phyloP scores from a whole-genome alignment of 495 filamentous ascomycete species.

The Aspergillus asperescens region DNA sequence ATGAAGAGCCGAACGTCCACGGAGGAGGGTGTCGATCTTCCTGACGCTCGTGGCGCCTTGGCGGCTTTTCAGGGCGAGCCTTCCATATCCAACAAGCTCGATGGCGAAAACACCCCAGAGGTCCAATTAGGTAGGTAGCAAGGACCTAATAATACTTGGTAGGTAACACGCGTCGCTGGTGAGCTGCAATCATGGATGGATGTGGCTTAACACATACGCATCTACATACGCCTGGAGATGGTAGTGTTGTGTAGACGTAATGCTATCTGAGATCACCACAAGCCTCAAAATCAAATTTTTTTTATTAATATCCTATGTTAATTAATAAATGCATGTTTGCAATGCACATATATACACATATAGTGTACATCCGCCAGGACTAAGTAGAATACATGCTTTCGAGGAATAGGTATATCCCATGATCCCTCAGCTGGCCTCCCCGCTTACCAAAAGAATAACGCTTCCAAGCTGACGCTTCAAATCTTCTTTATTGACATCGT shows the following conservation, averaged over 20 bases:
- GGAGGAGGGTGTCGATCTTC: conserved; percentile 2
- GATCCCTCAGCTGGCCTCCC: conserved; percentile 29
- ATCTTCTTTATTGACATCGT: conserved; percentile 95
- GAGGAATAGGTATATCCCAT: background rate
- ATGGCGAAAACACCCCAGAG: background rate
- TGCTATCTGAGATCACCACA: too few species aligned
- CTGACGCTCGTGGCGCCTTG: conserved; percentile 12
- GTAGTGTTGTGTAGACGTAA: too few species aligned
- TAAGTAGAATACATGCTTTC: background rate
- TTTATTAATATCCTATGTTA: too few species aligned
- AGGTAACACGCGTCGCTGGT: too few species aligned
- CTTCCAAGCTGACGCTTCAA: conserved; percentile 82
- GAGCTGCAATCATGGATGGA: too few species aligned
- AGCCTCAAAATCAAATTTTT: too few species aligned
- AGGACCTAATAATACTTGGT: too few species aligned
- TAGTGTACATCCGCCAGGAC: background rate
- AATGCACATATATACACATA: too few species aligned
- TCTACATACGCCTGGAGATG: too few species aligned
- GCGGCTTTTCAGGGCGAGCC: conserved; percentile 6
- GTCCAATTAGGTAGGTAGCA: too few species aligned
- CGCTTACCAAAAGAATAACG: conserved; percentile 70
- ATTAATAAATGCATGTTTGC: too few species aligned
- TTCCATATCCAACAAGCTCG: background rate
- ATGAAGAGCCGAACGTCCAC: background rate
- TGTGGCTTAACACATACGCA: too few species aligned